Base-by-base conservation (phyloP, 2,329 filamentous ascomycete genomes). In the Alternaria panax region DNA sequence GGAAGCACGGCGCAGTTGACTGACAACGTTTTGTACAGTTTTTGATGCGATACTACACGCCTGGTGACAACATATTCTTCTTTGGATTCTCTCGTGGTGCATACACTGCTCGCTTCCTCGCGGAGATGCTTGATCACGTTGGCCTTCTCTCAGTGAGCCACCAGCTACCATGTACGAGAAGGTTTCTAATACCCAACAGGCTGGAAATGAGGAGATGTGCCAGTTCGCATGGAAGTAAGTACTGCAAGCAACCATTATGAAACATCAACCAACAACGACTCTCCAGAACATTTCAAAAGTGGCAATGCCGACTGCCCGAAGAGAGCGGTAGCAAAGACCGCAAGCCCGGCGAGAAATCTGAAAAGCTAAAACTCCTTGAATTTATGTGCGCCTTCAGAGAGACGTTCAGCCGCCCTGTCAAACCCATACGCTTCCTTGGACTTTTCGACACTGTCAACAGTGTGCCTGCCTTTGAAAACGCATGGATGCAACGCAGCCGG, bases 161-260 rank as follows among this genome's bases (percentile, higher is more conserved):
- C 14, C 8, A 43, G 12, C 8, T 28, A 32, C 20, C 18, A 9
- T 16, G 2, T 34, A 12, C 53, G 14, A 30, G 34, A 11, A 30
- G 25, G 28, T n/a, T 14, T 52, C 22, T 51, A 42, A 46, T 12
- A n/a, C 12, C 11, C 6, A 7, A 4, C 34, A 75, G 71, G 89
- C 91, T 51, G 92, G 92, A 11, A 96, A 96, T 68, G 91, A 96
- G 71, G 92, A 95, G 67, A 90, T 95, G 88, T 88, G 92, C 51
- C 83, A 85, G 4, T 96, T 96, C 73, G 92, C 91, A 0, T 95
- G 92, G 91, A 93, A 91, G 74, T 73, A 51, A 57, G 69, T 65
- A 7, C 8, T 5, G 2, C 24, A n/a, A 20, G 11, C 2, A 16
- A n/a, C 7, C 20, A 7, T 41, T 18, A 14, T 46, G 2, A 14